A percentile compares a stretch with the other conserved stretches of the same genome.
phyloP scores from a whole-genome alignment of 2,329 filamentous ascomycete species.

The Botrytis galanthina region DNA sequence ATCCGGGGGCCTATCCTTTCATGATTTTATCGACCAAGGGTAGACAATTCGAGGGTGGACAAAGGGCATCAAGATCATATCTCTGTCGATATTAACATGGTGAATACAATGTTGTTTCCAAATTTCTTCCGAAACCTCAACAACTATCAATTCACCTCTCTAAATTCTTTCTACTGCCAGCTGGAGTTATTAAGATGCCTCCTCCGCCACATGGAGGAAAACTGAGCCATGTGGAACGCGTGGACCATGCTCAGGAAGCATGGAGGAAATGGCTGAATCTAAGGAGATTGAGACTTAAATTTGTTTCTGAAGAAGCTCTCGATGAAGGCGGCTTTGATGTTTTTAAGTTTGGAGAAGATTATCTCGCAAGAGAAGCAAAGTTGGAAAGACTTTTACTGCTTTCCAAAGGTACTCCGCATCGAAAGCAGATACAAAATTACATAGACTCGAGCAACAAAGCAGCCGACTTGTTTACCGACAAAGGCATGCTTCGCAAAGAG shows the following conservation, averaged over 20 bases:
- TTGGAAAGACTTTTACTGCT: neutral
- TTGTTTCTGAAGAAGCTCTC: neutral
- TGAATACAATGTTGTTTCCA: neutral
- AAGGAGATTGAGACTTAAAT: neutral
- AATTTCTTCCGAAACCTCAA: neutral
- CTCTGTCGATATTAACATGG: neutral
- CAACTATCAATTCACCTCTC: no score
- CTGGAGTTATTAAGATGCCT: slow-evolving; percentile 5
- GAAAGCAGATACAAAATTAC: no score
- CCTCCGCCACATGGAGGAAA: neutral
- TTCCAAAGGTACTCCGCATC: neutral
- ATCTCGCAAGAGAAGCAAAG: neutral
- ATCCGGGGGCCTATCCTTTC: slow-evolving; percentile 7
- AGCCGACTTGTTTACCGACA: neutral
- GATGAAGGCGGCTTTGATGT: neutral
- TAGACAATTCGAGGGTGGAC: neutral
- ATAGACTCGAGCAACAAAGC: neutral
- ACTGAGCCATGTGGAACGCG: neutral
- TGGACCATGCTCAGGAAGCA: neutral
- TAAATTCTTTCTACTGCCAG: neutral
- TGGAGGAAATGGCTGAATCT: neutral
- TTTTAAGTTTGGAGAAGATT: neutral
- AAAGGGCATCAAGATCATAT: slow-evolving; percentile 7
- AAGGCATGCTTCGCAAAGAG: neutral
- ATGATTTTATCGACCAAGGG: neutral